A percentile compares a stretch with the other conserved stretches of the same genome.
Conservation (phyloP, 805 yeast genomes). For the Saccharomycopsis amapae region DNA sequence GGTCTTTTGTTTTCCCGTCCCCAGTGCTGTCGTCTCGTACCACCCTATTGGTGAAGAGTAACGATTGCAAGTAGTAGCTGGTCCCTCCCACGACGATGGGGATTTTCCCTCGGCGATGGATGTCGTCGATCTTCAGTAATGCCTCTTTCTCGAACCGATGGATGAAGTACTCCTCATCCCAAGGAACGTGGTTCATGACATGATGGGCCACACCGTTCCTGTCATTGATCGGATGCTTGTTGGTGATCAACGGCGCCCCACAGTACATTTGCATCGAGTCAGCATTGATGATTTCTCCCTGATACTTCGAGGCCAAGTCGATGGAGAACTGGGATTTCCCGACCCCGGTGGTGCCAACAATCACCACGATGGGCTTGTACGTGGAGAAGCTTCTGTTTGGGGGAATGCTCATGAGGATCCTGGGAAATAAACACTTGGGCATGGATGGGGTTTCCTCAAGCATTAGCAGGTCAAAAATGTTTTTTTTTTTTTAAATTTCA, state of each 20-base stretch:
- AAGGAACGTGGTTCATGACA: slow-evolving; percentile 73
- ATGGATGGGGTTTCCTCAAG: background rate
- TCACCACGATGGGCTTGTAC: slow-evolving; percentile 40
- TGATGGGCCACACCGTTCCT: slow-evolving; percentile 75
- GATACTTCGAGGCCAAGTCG: slow-evolving; percentile 65
- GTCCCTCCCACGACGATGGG: slow-evolving; percentile 96
- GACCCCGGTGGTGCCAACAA: slow-evolving; percentile 93
- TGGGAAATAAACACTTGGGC: no score
- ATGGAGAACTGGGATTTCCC: slow-evolving; percentile 86
- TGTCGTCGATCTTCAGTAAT: slow-evolving; percentile 45
- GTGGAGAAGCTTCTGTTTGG: background rate
- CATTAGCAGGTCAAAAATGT: background rate
- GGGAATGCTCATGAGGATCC: no score
- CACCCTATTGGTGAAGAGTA: slow-evolving; percentile 65
- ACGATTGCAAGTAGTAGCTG: slow-evolving; percentile 80
- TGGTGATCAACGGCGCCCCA: slow-evolving; percentile 69
- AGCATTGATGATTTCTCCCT: slow-evolving; percentile 90
- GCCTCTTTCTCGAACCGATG: slow-evolving; percentile 78
- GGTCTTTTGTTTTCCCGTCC: slow-evolving; percentile 7
- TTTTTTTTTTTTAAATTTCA: no score
- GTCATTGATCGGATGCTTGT: slow-evolving; percentile 82
- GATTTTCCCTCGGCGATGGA: slow-evolving; percentile 58
- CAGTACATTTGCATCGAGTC: slow-evolving; percentile 95
- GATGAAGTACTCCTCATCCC: slow-evolving; percentile 77
- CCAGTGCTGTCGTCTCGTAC: slow-evolving; percentile 34